phyloP scores from a whole-genome alignment of 2,329 filamentous ascomycete species.

The Emergomyces pasteurianus region DNA sequence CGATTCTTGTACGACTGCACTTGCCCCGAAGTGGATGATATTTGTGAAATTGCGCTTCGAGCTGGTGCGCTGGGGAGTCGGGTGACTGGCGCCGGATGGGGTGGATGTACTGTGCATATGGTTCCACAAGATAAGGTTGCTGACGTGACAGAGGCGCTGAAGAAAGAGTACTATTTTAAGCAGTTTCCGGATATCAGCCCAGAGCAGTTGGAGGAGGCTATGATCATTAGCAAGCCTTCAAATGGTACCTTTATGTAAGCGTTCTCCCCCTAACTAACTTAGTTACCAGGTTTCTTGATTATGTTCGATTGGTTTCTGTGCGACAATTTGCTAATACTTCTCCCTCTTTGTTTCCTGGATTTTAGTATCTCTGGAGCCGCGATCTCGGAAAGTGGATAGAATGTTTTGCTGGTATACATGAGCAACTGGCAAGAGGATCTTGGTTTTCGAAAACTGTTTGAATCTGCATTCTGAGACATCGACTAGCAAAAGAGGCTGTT shows the following conservation, averaged over 20 bases:
- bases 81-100: constrained; percentile 91
- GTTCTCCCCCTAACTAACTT: constrained; percentile 5
- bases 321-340: background rate
- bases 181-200: constrained; percentile 54
- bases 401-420: background rate
- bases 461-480: background rate
- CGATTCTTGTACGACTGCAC: constrained; percentile 82
- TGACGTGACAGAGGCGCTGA: constrained; percentile 63
- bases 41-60: constrained; percentile 65
- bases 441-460: background rate
- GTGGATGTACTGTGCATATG: constrained; percentile 88
- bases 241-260: constrained; percentile 32
- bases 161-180: constrained; percentile 70
- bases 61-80: constrained; percentile 77
- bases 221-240: constrained; percentile 74
- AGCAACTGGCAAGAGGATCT: background rate
- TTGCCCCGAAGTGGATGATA: constrained; percentile 79
- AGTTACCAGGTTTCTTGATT: background rate
- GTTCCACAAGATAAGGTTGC: constrained; percentile 74
- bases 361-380: constrained; percentile 27
- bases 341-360: background rate
- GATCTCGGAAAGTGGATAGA: constrained; percentile 19
- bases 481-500: background rate
- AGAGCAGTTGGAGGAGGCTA: constrained; percentile 64
- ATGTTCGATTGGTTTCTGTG: constrained; percentile 3